A percentile compares a stretch with the other conserved stretches of the same genome.
phyloP scores from a whole-genome alignment of 345 rosid species.

The Microthlaspi erraticum region DNA sequence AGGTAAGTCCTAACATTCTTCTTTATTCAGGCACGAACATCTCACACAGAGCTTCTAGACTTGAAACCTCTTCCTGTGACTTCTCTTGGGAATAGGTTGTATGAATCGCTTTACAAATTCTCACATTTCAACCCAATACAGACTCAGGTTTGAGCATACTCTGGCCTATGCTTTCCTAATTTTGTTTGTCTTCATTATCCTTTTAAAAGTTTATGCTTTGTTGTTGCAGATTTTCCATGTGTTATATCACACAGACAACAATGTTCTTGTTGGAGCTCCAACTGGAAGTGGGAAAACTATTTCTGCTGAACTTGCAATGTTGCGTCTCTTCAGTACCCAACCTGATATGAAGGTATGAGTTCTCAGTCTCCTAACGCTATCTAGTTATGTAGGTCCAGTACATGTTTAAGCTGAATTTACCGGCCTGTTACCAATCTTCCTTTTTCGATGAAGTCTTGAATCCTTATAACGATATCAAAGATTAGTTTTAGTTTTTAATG shows the following conservation, averaged over 20 bases:
- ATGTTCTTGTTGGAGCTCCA: slow-evolving; percentile 96
- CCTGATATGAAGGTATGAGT: slow-evolving; percentile 89
- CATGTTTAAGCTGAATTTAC: not conserved
- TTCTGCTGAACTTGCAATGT: slow-evolving; percentile 98
- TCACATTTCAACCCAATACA: slow-evolving; percentile 99
- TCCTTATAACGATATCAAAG: slow-evolving; percentile 8
- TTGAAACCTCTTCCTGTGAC: slow-evolving; percentile 94
- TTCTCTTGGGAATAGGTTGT: slow-evolving; percentile 69
- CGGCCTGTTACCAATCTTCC: slow-evolving; percentile 5
- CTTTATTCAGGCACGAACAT: slow-evolving; percentile 69
- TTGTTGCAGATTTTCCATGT: slow-evolving; percentile 80
- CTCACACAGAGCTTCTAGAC: slow-evolving; percentile 93
- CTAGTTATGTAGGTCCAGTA: slow-evolving; percentile 20
- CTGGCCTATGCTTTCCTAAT: slow-evolving; percentile 30
- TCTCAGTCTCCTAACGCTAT: slow-evolving; percentile 12
- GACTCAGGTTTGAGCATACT: slow-evolving; percentile 71
- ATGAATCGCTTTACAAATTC: slow-evolving; percentile 81
- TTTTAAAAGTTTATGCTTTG: slow-evolving; percentile 40
- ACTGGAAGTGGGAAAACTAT: slow-evolving; percentile 99
- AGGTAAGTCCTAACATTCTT: slow-evolving; percentile 25
- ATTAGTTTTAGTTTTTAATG: slow-evolving; percentile 8
- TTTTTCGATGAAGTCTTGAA: slow-evolving; percentile 2
- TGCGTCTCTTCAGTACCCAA: slow-evolving; percentile 87
- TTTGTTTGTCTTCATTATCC: slow-evolving; percentile 6
- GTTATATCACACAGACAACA: slow-evolving; percentile 87